phyloP scores from a whole-genome alignment of 352 stramenopile species.

The Phytophthora pluvialis region DNA sequence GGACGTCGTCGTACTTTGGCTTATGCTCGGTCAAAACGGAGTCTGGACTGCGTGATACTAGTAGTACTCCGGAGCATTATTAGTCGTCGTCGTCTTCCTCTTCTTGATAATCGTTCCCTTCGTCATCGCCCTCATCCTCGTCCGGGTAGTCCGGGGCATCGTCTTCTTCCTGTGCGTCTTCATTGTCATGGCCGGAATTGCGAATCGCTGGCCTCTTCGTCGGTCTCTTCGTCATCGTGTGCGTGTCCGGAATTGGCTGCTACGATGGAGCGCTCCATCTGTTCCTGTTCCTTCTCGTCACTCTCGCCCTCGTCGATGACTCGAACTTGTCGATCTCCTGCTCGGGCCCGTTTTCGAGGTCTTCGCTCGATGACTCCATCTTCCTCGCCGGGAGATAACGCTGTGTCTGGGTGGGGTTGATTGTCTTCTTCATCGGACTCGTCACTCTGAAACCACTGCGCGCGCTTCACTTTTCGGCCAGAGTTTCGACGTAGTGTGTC shows the following conservation, averaged over 20 bases:
- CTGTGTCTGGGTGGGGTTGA: background rate
- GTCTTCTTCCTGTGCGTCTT: conserved; percentile 31
- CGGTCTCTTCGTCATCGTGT: conserved; percentile 15
- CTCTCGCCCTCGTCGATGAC: conserved; percentile 46
- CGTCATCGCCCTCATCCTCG: conserved; percentile 31
- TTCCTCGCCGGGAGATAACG: background rate
- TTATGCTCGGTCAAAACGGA: no score
- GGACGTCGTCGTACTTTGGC: no score
- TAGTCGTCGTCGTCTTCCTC: conserved; percentile 22
- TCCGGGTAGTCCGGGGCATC: conserved; percentile 27
- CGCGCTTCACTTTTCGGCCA: conserved; percentile 27
- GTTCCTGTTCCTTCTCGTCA: conserved; percentile 40
- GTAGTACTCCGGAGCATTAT: background rate
- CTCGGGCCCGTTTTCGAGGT: conserved; percentile 29
- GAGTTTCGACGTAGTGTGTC: background rate
- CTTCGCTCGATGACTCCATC: conserved; percentile 4
- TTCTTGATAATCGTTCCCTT: conserved; percentile 25
- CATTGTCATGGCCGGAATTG: conserved; percentile 28
- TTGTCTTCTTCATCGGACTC: conserved; percentile 40
- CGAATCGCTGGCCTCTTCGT: conserved; percentile 20
- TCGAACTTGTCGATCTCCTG: conserved; percentile 22
- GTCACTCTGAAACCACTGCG: conserved; percentile 36
- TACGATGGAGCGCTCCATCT: conserved; percentile 27
- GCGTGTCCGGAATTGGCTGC: background rate
- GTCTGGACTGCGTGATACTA: no score